Evolutionary conservation across 2,329 filamentous ascomycete species (phyloP).

Genomic region (Stromatinia cepivora): DNA sequence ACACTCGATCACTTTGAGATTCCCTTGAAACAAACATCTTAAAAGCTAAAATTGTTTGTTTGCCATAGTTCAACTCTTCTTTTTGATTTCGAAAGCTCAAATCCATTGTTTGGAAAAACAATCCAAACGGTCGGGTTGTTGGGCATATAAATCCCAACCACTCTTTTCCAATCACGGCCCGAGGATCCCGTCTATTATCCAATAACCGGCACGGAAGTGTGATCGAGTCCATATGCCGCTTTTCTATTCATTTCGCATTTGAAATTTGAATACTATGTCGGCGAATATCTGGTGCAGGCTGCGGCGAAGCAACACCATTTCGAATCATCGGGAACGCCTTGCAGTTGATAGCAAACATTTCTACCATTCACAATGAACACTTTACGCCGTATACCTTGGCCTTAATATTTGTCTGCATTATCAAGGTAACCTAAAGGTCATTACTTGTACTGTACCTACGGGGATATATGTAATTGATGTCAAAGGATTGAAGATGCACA

Average conservation of each 20-base stretch:
- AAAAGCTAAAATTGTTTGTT: conserved; percentile 19
- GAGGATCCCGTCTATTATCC: conserved; percentile 17
- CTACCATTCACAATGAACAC: conserved; percentile 20
- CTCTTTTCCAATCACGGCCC: conserved; percentile 18
- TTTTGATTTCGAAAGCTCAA: neutral
- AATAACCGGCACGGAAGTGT: conserved; percentile 20
- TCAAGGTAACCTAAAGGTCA: conserved; percentile 20
- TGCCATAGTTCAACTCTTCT: neutral
- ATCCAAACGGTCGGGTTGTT: conserved; percentile 22
- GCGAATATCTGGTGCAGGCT: conserved; percentile 19
- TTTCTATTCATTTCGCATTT: conserved; percentile 14
- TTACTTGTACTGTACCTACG: conserved; percentile 19
- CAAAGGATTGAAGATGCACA: conserved; percentile 24
- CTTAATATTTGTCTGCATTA: conserved; percentile 14
- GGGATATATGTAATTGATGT: conserved; percentile 13
- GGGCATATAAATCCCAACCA: neutral
- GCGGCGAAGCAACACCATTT: conserved; percentile 24
- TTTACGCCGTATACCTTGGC: conserved; percentile 18
- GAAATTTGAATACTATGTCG: conserved; percentile 11
- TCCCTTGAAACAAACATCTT: conserved; percentile 12
- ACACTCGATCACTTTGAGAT: neutral
- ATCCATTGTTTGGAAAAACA: neutral
- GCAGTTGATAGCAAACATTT: conserved; percentile 21
- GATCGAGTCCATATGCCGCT: conserved; percentile 15
- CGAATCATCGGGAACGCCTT: conserved; percentile 24